Conservation (phyloP, 2,329 filamentous ascomycete genomes). For the Trichothecium roseum region DNA sequence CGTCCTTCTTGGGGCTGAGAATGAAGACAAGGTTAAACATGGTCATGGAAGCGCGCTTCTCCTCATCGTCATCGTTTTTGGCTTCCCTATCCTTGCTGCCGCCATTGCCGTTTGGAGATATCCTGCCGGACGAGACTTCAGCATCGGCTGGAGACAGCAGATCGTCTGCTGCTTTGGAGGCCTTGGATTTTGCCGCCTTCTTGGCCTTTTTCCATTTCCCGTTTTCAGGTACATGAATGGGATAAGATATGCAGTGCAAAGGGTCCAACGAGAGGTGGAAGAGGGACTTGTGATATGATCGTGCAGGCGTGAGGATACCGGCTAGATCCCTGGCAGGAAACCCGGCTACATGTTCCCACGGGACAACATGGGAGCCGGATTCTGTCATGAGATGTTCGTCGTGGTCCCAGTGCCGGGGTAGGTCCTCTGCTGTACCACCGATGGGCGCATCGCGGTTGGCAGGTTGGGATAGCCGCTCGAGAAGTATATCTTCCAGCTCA, state of each 20-base stretch:
- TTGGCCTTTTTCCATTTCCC: constrained; percentile 64
- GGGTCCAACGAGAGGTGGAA: constrained; percentile 79
- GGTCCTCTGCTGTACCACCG: constrained; percentile 25
- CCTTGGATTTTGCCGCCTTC: constrained; percentile 34
- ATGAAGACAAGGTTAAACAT: constrained; percentile 99
- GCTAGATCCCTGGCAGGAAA: constrained; percentile 69
- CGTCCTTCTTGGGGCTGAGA: constrained; percentile 66
- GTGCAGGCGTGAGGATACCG: constrained; percentile 65
- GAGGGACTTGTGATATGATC: constrained; percentile 67
- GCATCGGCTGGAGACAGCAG: constrained; percentile 13
- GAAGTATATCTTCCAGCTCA: constrained; percentile 41
- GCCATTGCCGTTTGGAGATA: constrained; percentile 12
- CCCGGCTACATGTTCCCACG: constrained; percentile 65
- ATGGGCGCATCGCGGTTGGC: constrained; percentile 15
- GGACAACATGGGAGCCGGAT: constrained; percentile 46
- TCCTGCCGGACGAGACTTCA: constrained; percentile 12
- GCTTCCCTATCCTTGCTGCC: constrained; percentile 15
- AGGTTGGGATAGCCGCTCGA: constrained; percentile 33
- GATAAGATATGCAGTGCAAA: constrained; percentile 70
- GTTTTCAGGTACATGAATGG: constrained; percentile 70
- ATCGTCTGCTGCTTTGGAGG: constrained; percentile 15
- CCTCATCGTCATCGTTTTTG: constrained; percentile 38
- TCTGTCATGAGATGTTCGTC: constrained; percentile 47
- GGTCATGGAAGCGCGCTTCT: constrained; percentile 65
- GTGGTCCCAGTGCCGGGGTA: constrained; percentile 36